These are phyloP conservation scores for Skeletonema grethae DNA, from an alignment of 108 stramenopile species.

Conservation along the genomic window DNA sequence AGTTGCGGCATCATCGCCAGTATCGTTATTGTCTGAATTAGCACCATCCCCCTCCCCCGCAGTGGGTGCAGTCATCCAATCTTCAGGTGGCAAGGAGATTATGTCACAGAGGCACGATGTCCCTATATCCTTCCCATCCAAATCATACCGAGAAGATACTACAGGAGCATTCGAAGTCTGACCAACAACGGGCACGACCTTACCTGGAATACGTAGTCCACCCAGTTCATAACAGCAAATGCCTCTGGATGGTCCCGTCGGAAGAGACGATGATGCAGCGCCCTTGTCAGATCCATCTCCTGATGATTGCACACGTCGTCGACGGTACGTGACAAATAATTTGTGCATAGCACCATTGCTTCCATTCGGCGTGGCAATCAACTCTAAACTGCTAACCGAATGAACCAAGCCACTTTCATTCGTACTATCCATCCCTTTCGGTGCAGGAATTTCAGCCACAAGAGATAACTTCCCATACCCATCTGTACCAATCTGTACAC, in stretches of 20 bases:
- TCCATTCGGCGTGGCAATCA: constrained; percentile 12
- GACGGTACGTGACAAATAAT: constrained; percentile 43
- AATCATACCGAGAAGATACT: constrained; percentile 74
- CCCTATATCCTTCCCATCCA: constrained; percentile 71
- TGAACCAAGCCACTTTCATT: constrained; percentile 23
- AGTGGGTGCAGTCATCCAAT: constrained; percentile 6
- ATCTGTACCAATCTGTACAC: constrained; percentile 9
- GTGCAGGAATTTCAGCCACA: constrained; percentile 74
- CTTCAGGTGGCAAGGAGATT: constrained; percentile 29
- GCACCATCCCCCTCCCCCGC: not conserved
- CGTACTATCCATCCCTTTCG: constrained; percentile 32
- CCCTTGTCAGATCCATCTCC: not conserved
- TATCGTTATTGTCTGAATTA: not conserved
- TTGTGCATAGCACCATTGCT: constrained; percentile 19
- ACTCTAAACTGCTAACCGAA: constrained; percentile 33
- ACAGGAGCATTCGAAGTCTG: constrained; percentile 43
- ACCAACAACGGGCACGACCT: constrained; percentile 41
- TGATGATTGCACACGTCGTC: constrained; percentile 12
- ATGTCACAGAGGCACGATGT: constrained; percentile 63
- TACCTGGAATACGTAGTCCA: constrained; percentile 46
- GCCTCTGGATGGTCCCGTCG: constrained; percentile 49
- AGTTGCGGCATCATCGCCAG: constrained; percentile 6
- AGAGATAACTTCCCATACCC: constrained; percentile 21
- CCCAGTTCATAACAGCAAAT: constrained; percentile 84
- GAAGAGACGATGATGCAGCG: constrained; percentile 4